Conservation (phyloP, 1,284 basidiomycete genomes). For the Trametes polyzona region DNA sequence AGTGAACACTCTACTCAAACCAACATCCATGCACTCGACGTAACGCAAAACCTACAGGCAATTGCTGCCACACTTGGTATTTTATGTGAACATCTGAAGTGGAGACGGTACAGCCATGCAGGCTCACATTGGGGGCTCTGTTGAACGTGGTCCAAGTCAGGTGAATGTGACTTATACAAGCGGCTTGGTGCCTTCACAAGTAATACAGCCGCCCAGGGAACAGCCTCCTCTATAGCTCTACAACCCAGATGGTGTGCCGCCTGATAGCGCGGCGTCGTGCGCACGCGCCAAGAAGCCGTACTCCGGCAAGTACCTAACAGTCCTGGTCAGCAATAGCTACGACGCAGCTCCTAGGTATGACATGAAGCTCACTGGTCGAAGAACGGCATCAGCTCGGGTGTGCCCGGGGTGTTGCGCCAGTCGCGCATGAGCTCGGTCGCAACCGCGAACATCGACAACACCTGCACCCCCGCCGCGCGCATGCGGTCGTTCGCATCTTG, state of each 20-base stretch:
- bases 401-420: conserved; percentile 48
- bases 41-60: too few relatives aligned
- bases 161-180: too few relatives aligned
- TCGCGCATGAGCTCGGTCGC: conserved; percentile 49
- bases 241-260: conserved; percentile 34
- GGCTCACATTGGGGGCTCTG: too few relatives aligned
- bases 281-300: conserved; percentile 45
- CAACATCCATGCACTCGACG: too few relatives aligned
- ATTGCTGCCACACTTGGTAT: too few relatives aligned
- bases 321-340: neutral
- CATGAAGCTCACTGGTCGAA: conserved; percentile 43
- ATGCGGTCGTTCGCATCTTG: conserved; percentile 50
- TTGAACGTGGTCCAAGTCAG: too few relatives aligned
- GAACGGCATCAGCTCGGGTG: conserved; percentile 43
- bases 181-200: too few relatives aligned
- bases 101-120: too few relatives aligned
- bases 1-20: too few relatives aligned
- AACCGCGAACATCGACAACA: conserved; percentile 48
- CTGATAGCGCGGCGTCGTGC: conserved; percentile 42
- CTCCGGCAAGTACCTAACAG: conserved; percentile 40
- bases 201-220: too few relatives aligned
- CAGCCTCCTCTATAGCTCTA: too few relatives aligned
- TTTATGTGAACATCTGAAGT: too few relatives aligned
- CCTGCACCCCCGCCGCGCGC: conserved; percentile 47
- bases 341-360: neutral